Evolutionary conservation across 2,329 filamentous ascomycete species (phyloP), one percentile per base, ranked within the genome.

Genomic region (Phialophora verrucosa): DNA sequence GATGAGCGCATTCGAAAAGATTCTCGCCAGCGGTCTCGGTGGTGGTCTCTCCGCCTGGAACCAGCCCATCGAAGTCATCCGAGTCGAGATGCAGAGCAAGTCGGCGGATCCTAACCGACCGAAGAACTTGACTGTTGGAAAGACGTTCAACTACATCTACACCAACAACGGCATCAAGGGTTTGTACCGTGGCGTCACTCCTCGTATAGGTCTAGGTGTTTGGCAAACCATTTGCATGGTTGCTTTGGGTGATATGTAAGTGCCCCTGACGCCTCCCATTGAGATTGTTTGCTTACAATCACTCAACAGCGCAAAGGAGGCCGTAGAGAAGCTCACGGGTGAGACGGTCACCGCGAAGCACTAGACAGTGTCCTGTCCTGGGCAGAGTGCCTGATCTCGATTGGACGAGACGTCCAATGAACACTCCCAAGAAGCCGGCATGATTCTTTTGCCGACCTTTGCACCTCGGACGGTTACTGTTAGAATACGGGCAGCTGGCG

Each of bases 191-290:
- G 95, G 95, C 77, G 94, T 99, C 71, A 86, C 92, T 73, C 95
- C 95, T 75, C 90, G 95, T 79, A 93, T 99, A 78, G 93, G 93
- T 74, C 89, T 99, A 71, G 90, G 95, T 78, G 88, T 99, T 83
- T 99, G 95, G 95, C 95, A 99, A 87, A 99, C 95, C 69, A 91
- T 99, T 77, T 99, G 95, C 87, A 99, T 99, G 95, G 95, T 99
- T 82, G 95, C 94, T 76, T 86, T 98, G 81, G 95, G 95, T 82
- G 95, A 98, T 83, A 93, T 96, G 93, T 96, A 83, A 85, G 92
- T 88, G 73, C 60, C 49, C 10, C 23, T 29, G 12, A 20, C 53
- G 31, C 54, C 14, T 59, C 31, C n/a, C 55, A 47, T 70, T 74
- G 71, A 63, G 73, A 74, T 66, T 73, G 38, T 50, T 35, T 17